A percentile compares a stretch with the other conserved stretches of the same genome.
Evolutionary conservation across 179 eudicot species (phyloP).

Genomic region (Vitellaria paradoxa): DNA sequence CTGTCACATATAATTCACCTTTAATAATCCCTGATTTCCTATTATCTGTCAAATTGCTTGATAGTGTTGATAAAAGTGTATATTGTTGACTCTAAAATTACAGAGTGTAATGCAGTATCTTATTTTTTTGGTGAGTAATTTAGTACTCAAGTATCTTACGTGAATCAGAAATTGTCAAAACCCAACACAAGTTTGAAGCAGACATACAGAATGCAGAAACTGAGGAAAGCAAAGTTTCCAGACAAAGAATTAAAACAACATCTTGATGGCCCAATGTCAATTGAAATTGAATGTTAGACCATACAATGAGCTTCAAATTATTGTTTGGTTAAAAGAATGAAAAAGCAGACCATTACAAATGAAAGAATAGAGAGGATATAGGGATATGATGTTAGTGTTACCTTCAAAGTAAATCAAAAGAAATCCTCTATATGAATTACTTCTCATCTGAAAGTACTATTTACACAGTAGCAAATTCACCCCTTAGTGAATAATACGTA

Average conservation of each 20-base stretch:
- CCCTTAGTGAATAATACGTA: not conserved
- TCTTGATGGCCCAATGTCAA: not conserved
- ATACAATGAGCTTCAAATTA: not conserved
- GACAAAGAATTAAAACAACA: not conserved
- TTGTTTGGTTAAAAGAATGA: not conserved
- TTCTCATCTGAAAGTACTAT: not conserved
- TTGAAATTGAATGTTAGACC: not conserved
- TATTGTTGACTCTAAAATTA: not conserved
- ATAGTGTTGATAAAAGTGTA: not conserved
- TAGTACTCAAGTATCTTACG: not conserved
- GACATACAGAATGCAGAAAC: not conserved
- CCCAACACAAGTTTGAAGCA: not conserved
- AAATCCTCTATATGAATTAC: not conserved
- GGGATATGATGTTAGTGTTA: not conserved
- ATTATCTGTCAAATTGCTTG: not conserved
- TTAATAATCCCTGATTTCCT: not conserved
- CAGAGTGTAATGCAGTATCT: not conserved
- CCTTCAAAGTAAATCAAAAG: conserved; percentile 5
- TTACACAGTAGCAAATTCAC: not conserved
- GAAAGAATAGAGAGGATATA: not conserved
- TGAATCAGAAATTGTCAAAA: not conserved
- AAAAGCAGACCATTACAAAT: not conserved
- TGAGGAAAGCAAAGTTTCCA: not conserved
- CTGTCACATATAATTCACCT: not conserved
- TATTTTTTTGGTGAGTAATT: too few species aligned